Evolutionary conservation across 2,329 filamentous ascomycete genomes (phyloP), one percentile per base, ranked within the genome.

Genomic region (Hypoxylon sp.): DNA sequence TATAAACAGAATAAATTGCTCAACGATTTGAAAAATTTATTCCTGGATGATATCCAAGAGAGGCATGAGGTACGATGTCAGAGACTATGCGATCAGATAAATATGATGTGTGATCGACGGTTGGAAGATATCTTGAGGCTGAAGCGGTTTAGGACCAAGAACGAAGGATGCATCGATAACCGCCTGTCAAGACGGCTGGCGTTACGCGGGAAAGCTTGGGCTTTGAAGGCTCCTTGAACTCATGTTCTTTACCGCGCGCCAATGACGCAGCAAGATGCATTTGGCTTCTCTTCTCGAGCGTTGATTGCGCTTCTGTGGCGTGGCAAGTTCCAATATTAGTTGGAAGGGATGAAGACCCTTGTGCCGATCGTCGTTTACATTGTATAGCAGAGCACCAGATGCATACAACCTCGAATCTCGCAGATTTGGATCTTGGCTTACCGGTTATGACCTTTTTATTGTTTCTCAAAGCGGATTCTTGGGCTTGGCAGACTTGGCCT

Each of bases 71-170:
- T 21, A 37, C 29, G 39, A 54, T 21, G 61, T 62, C 61, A 63
- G 41, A 51, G 48, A 46, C 48, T 32, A 39, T 7, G 56, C 34
- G 59, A 71, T 65, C 54, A 55, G 64, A 69, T 67, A 48, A 71
- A 65, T 32, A 58, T 48, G 58, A 55, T 68, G 67, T 65, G 47
- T 68, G 71, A 73, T 73, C 69, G 68, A 60, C 72, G 29, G 69
- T 61, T 61, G 66, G 66, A 56, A 64, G 64, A 37, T 48, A 53
- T 64, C 54, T 64, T 67, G 67, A 71, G 59, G 70, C 62, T 70
- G 69, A 72, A 74, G 70, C 68, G 11, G 69, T 72, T 72, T 72
- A 61, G 69, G 63, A 61, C 43, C 27, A 52, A 47, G 47, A 37
- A 54, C 5, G 19, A 21, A 41, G 48, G 23, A 43, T 55, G 59